phyloP scores from a whole-genome alignment of 2,329 filamentous ascomycete species.

The Xylariaceae sp. region DNA sequence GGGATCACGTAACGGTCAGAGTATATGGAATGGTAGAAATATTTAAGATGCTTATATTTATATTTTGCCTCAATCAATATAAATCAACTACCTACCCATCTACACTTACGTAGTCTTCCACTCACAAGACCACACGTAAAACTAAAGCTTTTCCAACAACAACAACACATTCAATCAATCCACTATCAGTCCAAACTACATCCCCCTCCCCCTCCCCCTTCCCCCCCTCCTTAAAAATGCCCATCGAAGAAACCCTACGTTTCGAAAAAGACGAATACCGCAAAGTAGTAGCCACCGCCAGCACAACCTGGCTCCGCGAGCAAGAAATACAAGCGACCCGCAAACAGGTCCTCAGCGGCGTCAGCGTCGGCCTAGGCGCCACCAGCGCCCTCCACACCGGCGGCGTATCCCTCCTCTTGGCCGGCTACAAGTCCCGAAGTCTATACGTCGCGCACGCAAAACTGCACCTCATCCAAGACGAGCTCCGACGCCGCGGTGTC shows the following conservation, averaged over 20 bases:
- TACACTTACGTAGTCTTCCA: too few relatives aligned
- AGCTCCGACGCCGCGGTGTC: slow-evolving; percentile 1
- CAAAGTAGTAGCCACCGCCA: not conserved
- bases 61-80: too few relatives aligned
- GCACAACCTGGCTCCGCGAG: slow-evolving; percentile 2
- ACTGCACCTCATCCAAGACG: not conserved
- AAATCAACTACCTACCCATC: too few relatives aligned
- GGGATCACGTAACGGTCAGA: too few relatives aligned
- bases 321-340: slow-evolving; percentile 1
- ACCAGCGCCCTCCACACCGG: not conserved
- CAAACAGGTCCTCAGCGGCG: not conserved
- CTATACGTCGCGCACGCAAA: not conserved
- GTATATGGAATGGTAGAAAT: too few relatives aligned
- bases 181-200: too few relatives aligned
- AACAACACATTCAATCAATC: too few relatives aligned
- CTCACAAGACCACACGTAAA: too few relatives aligned
- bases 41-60: too few relatives aligned
- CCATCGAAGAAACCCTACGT: slow-evolving; percentile 7
- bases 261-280: slow-evolving; percentile 1
- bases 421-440: slow-evolving; percentile 4
- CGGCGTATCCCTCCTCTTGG: not conserved
- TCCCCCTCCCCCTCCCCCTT: too few relatives aligned
- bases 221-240: not conserved
- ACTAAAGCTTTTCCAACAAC: too few relatives aligned
- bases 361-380: not conserved